These are phyloP conservation scores for Aspergillus leporis DNA, from an alignment of 495 filamentous ascomycete genomes.

Conservation along the genomic window DNA sequence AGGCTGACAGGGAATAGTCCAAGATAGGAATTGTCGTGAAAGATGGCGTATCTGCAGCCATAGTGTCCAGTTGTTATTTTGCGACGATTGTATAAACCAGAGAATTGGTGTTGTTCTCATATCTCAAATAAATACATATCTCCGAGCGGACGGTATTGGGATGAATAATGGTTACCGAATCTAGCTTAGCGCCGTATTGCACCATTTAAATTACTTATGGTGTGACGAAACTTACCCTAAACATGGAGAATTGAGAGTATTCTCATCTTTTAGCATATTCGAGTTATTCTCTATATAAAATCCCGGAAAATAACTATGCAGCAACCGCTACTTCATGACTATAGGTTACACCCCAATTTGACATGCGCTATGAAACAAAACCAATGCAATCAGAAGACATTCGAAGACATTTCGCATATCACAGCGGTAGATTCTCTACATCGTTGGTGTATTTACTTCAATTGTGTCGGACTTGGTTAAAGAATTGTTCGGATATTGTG, in stretches of 20 bases:
- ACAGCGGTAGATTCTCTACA: neutral
- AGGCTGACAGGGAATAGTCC: slow-evolving; percentile 65
- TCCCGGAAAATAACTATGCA: no score
- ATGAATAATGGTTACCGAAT: neutral
- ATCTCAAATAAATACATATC: no score
- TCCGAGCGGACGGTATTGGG: neutral
- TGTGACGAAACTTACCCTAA: neutral
- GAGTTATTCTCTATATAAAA: no score
- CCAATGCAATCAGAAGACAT: neutral
- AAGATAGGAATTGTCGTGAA: slow-evolving; percentile 83
- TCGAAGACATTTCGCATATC: neutral
- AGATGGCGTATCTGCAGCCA: neutral
- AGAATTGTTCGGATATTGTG: no score
- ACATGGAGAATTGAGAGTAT: no score
- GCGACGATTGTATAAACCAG: neutral
- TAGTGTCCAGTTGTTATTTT: neutral
- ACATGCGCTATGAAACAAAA: neutral
- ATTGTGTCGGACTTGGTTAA: no score
- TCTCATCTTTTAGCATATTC: no score
- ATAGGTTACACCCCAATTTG: neutral
- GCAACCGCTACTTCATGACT: neutral
- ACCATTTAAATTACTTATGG: neutral
- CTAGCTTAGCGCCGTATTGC: neutral
- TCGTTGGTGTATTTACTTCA: no score
- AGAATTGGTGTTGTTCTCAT: neutral